Conservation (phyloP, 768 basidiomycete genomes). For the Tephrocybe sp. region DNA sequence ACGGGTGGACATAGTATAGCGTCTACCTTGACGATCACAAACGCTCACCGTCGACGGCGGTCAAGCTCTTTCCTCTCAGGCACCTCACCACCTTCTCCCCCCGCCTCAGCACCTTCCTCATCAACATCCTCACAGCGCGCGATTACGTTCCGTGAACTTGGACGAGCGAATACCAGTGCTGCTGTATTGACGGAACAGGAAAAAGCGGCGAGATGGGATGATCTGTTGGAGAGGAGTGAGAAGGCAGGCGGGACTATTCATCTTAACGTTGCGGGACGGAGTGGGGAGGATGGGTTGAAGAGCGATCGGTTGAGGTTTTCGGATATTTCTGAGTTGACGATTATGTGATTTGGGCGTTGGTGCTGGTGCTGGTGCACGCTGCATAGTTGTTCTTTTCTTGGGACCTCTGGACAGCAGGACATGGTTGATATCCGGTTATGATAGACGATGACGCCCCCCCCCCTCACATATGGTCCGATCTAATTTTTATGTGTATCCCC, state of each 20-base stretch:
- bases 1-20: slow-evolving; percentile 22
- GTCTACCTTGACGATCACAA: slow-evolving; percentile 20
- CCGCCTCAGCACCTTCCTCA: background rate
- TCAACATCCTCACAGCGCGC: slow-evolving; percentile 16
- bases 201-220: slow-evolving; percentile 71
- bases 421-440: no score
- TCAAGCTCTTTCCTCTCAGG: slow-evolving; percentile 19
- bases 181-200: slow-evolving; percentile 56
- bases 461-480: no score
- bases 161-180: slow-evolving; percentile 25
- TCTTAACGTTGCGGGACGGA: slow-evolving; percentile 32
- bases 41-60: slow-evolving; percentile 9
- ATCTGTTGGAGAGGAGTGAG: slow-evolving; percentile 62
- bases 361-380: no score
- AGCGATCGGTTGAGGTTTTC: slow-evolving; percentile 19
- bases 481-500: no score
- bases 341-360: no score
- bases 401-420: no score
- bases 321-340: slow-evolving; percentile 10
- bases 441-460: no score
- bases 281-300: slow-evolving; percentile 16
- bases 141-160: slow-evolving; percentile 48
- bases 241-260: slow-evolving; percentile 74
- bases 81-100: slow-evolving; percentile 14
- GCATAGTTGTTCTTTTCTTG: no score